phyloP scores from a whole-genome alignment of 2,329 filamentous ascomycete genomes.

The Stylonectria norvegica region DNA sequence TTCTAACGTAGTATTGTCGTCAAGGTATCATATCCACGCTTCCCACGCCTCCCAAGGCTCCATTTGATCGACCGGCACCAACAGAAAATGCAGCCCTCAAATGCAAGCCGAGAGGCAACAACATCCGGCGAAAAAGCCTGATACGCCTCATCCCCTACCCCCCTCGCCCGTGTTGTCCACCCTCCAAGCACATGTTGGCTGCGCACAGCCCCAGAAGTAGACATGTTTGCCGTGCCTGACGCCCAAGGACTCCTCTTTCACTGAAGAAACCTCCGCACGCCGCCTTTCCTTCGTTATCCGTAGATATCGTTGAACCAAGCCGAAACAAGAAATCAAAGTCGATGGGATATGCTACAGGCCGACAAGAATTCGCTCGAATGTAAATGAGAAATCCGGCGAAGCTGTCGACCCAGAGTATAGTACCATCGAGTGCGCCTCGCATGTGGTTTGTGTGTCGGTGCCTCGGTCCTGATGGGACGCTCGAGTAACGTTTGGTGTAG shows the following conservation, averaged over 20 bases:
- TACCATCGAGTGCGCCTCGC: constrained; percentile 16
- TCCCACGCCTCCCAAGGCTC: constrained; percentile 21
- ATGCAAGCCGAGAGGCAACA: constrained; percentile 23
- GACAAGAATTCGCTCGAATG: constrained; percentile 22
- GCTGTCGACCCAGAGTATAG: constrained; percentile 11
- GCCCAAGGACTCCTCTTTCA: constrained; percentile 21
- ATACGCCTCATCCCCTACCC: constrained; percentile 24
- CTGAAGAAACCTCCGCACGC: constrained; percentile 8
- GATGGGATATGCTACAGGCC: constrained; percentile 29
- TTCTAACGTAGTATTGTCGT: constrained; percentile 35
- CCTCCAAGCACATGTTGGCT: constrained; percentile 17
- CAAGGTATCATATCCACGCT: constrained; percentile 34
- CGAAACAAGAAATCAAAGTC: constrained; percentile 31
- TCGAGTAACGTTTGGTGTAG: constrained; percentile 17
- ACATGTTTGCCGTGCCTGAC: constrained; percentile 26
- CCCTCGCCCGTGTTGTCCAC: constrained; percentile 10
- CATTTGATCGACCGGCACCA: constrained; percentile 24
- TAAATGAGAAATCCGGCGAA: constrained; percentile 22
- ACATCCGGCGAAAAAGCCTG: constrained; percentile 24
- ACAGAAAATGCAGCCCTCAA: constrained; percentile 27
- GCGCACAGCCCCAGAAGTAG: constrained; percentile 19
- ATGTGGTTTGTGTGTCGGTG: too few species aligned
- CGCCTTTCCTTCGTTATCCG: constrained; percentile 26
- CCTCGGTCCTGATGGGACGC: constrained; percentile 13
- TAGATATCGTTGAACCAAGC: constrained; percentile 29